phyloP scores from a whole-genome alignment of 805 yeast species.

The Schizosaccharomyces octosporus region DNA sequence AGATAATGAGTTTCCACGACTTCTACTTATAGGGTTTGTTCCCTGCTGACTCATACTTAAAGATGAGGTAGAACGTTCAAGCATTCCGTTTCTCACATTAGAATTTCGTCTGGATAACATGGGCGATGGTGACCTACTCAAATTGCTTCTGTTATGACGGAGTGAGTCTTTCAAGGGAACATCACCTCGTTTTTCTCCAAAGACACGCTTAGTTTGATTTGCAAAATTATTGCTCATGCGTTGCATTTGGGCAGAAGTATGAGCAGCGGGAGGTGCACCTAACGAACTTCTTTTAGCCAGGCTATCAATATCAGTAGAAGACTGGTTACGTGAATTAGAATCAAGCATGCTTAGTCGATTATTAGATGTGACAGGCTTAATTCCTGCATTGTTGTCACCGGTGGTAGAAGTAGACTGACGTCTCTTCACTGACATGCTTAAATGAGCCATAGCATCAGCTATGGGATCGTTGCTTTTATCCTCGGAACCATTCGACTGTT shows the following conservation, averaged over 20 bases:
- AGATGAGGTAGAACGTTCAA: background rate
- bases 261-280: constrained; percentile 13
- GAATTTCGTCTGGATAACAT: background rate
- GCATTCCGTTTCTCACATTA: background rate
- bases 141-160: background rate
- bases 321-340: background rate
- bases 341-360: background rate
- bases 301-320: background rate
- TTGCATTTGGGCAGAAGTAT: constrained; percentile 20
- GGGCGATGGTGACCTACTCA: constrained; percentile 1
- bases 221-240: constrained; percentile 12
- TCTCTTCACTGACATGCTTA: constrained; percentile 7
- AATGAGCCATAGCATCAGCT: constrained; percentile 27
- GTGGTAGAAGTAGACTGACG: background rate
- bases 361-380: background rate
- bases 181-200: constrained; percentile 4
- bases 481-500: background rate
- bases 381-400: background rate
- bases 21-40: background rate
- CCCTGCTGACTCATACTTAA: background rate
- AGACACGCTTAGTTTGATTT: constrained; percentile 10
- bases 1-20: background rate
- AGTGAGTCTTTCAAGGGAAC: background rate
- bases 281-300: constrained; percentile 3
- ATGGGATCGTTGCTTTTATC: constrained; percentile 20